Evolutionary conservation across 2,329 filamentous ascomycete genomes (phyloP), one percentile per base, ranked within the genome.

Genomic region (Pochonia chlamydosporia): DNA sequence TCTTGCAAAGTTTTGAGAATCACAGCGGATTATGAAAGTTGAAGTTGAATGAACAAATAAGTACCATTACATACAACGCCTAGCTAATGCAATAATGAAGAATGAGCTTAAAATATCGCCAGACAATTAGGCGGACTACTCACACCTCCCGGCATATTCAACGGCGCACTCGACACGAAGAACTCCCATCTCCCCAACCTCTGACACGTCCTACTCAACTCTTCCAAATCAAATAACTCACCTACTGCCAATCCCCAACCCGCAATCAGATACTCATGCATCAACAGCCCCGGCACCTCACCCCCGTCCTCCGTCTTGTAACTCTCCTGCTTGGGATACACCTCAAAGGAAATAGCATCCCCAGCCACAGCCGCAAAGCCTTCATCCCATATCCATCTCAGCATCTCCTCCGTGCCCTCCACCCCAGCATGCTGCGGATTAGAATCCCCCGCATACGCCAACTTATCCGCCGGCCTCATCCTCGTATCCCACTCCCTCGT

Each of bases 131-230:
- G 67, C 5, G 72, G 71, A 50, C 68, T 72, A 18, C 66, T 68
- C 2, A 73, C 65, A 6, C 68, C 70, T 1, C 71, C 71, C 24
- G 68, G 67, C 49, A 73, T 69, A 44, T 76, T 75, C 30, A 76
- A 58, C 2, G 73, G 73, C 41, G 69, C 61, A 18, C 69, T 74
- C 1, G 67, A 66, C 18, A 79, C 58, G 50, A 79, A 78, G 49
- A 79, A 79, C 0, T 61, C 64, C 67, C 71, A 76, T 13, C 72
- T 47, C 11, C 65, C 68, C 5, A 70, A 66, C 50, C 74, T 67
- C 50, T 78, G 78, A 61, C 81, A 82, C 2, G 65, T 74, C 67
- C 74, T 59, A 11, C 60, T 59, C 40, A 67, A 49, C 20, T 48
- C 55, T 45, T 66, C 63, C 21, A 66, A 46, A 31, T 68, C 62